phyloP scores from a whole-genome alignment of 176 grass and related monocot species.

The Eleusine indica region DNA sequence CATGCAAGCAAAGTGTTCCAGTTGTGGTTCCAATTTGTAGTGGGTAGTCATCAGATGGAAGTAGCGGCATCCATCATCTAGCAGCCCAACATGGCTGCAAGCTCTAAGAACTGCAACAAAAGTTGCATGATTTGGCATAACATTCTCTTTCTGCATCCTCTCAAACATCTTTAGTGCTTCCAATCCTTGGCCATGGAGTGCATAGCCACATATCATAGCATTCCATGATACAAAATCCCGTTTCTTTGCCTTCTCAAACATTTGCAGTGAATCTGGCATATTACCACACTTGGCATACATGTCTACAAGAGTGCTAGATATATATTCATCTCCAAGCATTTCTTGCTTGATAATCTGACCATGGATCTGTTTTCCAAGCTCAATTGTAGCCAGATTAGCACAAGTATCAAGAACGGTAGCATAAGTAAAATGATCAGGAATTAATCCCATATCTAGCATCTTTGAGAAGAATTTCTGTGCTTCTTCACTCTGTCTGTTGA shows the following conservation, averaged over 20 bases:
- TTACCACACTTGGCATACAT: conserved; percentile 87
- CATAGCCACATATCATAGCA: conserved; percentile 91
- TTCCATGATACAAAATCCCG: conserved; percentile 85
- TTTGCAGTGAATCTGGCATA: conserved; percentile 61
- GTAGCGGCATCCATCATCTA: conserved; percentile 66
- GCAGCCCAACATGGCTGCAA: conserved; percentile 77
- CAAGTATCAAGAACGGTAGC: conserved; percentile 77
- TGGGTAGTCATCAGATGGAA: conserved; percentile 65
- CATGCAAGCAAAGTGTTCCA: conserved; percentile 89
- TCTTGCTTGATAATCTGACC: conserved; percentile 78
- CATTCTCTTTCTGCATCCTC: conserved; percentile 79
- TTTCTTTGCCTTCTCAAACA: conserved; percentile 65
- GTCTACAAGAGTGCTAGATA: conserved; percentile 80
- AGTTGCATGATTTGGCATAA: conserved; percentile 77
- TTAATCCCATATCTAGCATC: conserved; percentile 66
- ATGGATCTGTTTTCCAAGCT: conserved; percentile 79
- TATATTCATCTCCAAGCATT: conserved; percentile 73
- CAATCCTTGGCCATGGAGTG: conserved; percentile 68
- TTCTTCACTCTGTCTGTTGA: conserved; percentile 76
- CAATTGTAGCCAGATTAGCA: conserved; percentile 82
- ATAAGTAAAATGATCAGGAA: conserved; percentile 77
- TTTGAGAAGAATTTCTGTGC: conserved; percentile 71
- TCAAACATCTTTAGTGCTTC: conserved; percentile 83
- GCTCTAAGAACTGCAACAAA: conserved; percentile 83
- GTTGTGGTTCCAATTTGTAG: conserved; percentile 75